Conservation (phyloP, 2,329 filamentous ascomycete species). For the Alternaria ethzedia region DNA sequence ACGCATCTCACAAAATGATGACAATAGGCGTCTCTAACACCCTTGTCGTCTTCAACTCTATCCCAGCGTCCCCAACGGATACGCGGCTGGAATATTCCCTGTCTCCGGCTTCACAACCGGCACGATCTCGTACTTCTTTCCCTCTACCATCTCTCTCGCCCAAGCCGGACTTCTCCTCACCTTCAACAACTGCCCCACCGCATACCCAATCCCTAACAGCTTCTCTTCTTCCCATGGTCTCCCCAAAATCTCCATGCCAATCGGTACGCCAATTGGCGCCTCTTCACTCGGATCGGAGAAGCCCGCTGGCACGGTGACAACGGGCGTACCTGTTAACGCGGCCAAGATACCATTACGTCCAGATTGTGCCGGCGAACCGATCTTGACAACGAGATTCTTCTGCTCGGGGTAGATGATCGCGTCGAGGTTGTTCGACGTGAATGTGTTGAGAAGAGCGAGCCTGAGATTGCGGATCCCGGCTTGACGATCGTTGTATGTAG, state of each 20-base stretch:
- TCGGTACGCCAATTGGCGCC: constrained; percentile 64
- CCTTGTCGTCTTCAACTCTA: background rate
- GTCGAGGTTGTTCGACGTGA: constrained; percentile 58
- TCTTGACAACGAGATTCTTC: constrained; percentile 65
- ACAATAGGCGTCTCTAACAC: background rate
- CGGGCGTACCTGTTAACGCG: constrained; percentile 60
- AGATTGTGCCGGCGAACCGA: constrained; percentile 63
- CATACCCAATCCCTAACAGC: constrained; percentile 61
- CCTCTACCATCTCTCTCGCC: constrained; percentile 51
- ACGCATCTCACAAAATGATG: background rate
- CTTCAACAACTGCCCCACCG: constrained; percentile 56
- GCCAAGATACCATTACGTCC: constrained; percentile 66
- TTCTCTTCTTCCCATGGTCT: constrained; percentile 61
- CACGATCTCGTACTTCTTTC: constrained; percentile 51
- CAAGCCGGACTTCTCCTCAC: constrained; percentile 57
- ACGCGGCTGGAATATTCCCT: constrained; percentile 52
- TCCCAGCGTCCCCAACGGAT: constrained; percentile 56
- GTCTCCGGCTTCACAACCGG: constrained; percentile 54
- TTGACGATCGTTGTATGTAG: constrained; percentile 57
- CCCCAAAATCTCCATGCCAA: constrained; percentile 70
- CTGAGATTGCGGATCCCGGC: constrained; percentile 61
- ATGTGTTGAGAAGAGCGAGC: constrained; percentile 57
- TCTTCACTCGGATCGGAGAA: constrained; percentile 58
- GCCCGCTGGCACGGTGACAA: constrained; percentile 61
- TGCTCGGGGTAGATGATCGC: constrained; percentile 70